Conservation (phyloP, 2,329 filamentous ascomycete genomes). For the Ascomycota sp. region DNA sequence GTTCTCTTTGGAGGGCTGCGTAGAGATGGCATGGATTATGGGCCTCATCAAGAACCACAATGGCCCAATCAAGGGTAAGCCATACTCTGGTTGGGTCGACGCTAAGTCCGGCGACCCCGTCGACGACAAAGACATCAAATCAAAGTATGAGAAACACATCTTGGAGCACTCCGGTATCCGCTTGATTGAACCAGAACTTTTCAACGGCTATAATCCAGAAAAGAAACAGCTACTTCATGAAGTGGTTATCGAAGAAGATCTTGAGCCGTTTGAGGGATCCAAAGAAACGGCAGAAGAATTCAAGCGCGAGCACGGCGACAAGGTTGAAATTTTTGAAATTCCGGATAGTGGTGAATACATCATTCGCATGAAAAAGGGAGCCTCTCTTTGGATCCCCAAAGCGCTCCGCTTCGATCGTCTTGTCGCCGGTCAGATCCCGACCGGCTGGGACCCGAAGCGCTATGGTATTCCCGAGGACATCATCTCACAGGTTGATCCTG, state of each 20-base stretch:
- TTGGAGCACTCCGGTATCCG: constrained; percentile 93
- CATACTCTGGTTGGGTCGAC: constrained; percentile 93
- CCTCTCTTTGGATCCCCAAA: constrained; percentile 86
- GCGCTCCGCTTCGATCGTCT: constrained; percentile 91
- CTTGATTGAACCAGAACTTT: constrained; percentile 89
- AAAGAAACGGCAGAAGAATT: constrained; percentile 97
- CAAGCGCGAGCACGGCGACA: constrained; percentile 88
- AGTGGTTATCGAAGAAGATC: constrained; percentile 87
- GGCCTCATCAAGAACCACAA: constrained; percentile 98
- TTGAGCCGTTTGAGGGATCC: constrained; percentile 89
- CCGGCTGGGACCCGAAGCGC: constrained; percentile 86
- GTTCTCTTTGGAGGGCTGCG: constrained; percentile 91
- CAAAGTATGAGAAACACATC: constrained; percentile 92
- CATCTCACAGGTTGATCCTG: constrained; percentile 88
- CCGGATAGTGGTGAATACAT: constrained; percentile 83
- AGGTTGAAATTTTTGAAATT: constrained; percentile 93
- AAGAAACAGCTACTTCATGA: constrained; percentile 97
- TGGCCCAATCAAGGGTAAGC: constrained; percentile 81
- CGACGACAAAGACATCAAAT: constrained; percentile 92
- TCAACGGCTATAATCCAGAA: constrained; percentile 89
- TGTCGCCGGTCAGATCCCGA: constrained; percentile 88
- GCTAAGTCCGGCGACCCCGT: constrained; percentile 84
- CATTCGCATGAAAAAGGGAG: constrained; percentile 85
- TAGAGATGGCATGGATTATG: constrained; percentile 99
- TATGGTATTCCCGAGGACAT: constrained; percentile 97